Evolutionary conservation across 2,329 filamentous ascomycete genomes (phyloP).

Genomic region (Fusarium chaquense): DNA sequence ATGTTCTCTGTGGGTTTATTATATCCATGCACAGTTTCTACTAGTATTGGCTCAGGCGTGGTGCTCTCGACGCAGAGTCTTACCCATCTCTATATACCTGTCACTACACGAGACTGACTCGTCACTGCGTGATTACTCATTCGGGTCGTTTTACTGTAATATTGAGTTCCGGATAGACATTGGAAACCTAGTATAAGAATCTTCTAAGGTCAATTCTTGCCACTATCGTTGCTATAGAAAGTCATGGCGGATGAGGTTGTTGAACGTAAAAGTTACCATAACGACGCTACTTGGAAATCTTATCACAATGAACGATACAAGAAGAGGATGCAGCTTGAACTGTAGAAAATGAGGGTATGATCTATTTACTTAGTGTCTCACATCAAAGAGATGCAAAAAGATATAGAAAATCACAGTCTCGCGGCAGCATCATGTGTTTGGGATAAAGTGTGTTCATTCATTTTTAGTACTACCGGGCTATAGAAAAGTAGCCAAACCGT

Average conservation of each 20-base stretch:
- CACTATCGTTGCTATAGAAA: not conserved
- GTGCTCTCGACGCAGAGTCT: not conserved
- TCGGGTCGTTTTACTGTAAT: not conserved
- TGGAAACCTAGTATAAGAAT: not conserved
- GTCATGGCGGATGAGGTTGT: not conserved
- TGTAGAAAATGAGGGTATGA: not conserved
- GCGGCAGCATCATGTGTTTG: not conserved
- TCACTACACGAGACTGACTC: not conserved
- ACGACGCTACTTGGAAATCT: not conserved
- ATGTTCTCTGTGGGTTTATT: not conserved
- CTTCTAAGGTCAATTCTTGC: not conserved
- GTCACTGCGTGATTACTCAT: not conserved
- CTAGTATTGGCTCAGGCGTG: not conserved
- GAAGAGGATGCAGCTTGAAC: not conserved
- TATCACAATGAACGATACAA: not conserved
- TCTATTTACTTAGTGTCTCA: not conserved
- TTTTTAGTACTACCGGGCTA: constrained; percentile 41
- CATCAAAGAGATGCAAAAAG: not conserved
- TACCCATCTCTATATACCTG: not conserved
- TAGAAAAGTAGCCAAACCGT: constrained; percentile 28
- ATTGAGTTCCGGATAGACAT: not conserved
- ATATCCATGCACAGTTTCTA: not conserved
- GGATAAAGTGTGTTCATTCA: constrained; percentile 31
- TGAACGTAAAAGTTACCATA: not conserved
- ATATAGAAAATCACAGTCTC: not conserved